Conservation (phyloP, 169 alveolate species). For the Cytauxzoon felis region DNA sequence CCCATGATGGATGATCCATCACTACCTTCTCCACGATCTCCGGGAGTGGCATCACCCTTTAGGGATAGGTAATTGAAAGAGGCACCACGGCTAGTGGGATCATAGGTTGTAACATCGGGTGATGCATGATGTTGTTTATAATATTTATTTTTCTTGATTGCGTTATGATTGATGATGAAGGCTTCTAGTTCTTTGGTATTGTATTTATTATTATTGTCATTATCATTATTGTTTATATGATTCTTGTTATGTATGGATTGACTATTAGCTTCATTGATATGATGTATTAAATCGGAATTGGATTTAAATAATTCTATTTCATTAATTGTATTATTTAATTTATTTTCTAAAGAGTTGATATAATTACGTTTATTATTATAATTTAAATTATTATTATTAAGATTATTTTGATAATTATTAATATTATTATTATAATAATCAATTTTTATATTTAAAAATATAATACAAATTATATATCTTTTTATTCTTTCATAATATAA, state of each 20-base stretch:
- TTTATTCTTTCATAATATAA: constrained; percentile 39
- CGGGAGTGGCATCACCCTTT: too few species aligned
- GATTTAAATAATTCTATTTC: constrained; percentile 17
- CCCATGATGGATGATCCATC: too few species aligned
- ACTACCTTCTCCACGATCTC: too few species aligned
- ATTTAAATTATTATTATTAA: background rate
- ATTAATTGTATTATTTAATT: constrained; percentile 9
- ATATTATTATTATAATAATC: background rate
- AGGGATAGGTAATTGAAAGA: too few species aligned
- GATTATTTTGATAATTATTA: background rate
- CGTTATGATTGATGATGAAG: background rate
- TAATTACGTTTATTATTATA: constrained; percentile 12
- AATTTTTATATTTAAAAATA: constrained; percentile 28
- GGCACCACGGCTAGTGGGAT: too few species aligned
- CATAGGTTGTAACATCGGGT: background rate
- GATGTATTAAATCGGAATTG: constrained; percentile 1
- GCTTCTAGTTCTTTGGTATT: constrained; percentile 6
- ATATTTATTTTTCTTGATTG: background rate
- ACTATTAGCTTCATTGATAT: background rate
- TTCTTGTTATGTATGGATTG: too few species aligned
- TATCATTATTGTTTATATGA: too few species aligned
- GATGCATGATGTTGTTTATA: background rate
- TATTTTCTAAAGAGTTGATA: constrained; percentile 7
- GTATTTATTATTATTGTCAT: background rate
- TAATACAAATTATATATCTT: constrained; percentile 21